A percentile compares a stretch with the other conserved stretches of the same genome.
Conservation (phyloP, 495 filamentous ascomycete species). For the Penicillium coprophilum region DNA sequence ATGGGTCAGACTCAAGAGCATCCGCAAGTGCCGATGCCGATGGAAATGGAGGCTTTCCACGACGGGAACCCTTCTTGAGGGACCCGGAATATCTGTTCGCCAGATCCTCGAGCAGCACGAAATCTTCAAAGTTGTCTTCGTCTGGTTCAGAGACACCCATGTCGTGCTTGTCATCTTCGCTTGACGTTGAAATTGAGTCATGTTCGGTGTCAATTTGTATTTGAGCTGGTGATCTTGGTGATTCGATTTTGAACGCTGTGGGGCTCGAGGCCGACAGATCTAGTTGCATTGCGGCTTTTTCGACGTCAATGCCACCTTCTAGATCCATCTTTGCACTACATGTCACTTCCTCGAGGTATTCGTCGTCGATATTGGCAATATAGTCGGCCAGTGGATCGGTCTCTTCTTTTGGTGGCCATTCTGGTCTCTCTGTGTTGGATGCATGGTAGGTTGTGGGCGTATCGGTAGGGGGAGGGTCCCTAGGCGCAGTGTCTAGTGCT, state of each 20-base stretch:
- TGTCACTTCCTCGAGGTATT: constrained; percentile 31
- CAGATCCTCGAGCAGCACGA: constrained; percentile 24
- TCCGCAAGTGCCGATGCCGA: constrained; percentile 65
- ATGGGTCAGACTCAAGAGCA: constrained; percentile 57
- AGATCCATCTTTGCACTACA: constrained; percentile 5
- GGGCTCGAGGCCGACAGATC: constrained; percentile 5
- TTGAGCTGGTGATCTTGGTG: constrained; percentile 13
- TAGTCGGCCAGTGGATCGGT: constrained; percentile 69
- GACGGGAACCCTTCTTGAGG: constrained; percentile 12
- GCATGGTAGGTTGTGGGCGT: not conserved
- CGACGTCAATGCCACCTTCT: constrained; percentile 17
- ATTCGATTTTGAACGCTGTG: constrained; percentile 1
- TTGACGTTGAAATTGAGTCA: constrained; percentile 1
- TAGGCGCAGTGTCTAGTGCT: not conserved
- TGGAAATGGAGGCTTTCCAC: constrained; percentile 45
- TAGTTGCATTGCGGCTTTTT: constrained; percentile 5
- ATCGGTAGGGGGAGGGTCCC: not conserved
- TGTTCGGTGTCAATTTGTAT: constrained; percentile 20
- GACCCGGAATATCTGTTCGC: constrained; percentile 12
- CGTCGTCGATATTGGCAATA: constrained; percentile 63
- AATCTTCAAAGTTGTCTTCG: constrained; percentile 16
- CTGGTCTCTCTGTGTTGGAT: constrained; percentile 2
- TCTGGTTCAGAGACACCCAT: constrained; percentile 10
- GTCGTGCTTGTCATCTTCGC: constrained; percentile 31
- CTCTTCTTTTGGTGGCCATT: constrained; percentile 34